These are phyloP conservation scores for Paxillus involutus DNA, from an alignment of 768 basidiomycete genomes.

Conservation along the genomic window DNA sequence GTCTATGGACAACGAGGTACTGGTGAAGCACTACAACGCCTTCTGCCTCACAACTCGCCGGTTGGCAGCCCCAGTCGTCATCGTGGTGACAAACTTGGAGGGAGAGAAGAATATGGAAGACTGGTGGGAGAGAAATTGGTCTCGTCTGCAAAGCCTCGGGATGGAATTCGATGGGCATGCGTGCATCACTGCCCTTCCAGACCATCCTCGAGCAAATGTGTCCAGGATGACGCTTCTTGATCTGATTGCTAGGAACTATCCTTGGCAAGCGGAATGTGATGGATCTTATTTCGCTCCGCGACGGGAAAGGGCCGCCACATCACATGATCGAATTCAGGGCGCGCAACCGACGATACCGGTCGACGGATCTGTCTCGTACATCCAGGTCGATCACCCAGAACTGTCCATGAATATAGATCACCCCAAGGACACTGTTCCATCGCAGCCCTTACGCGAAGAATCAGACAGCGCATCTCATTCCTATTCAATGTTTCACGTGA, in stretches of 20 bases:
- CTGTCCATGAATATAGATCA: too few relatives aligned
- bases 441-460: slow-evolving; percentile 2
- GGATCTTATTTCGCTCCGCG: too few relatives aligned
- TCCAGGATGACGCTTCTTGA: too few relatives aligned
- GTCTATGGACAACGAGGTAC: slow-evolving; percentile 29
- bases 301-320: too few relatives aligned
- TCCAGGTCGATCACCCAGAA: not conserved
- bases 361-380: not conserved
- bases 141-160: too few relatives aligned
- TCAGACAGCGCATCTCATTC: not conserved
- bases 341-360: not conserved
- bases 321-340: too few relatives aligned
- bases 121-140: slow-evolving; percentile 35
- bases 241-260: too few relatives aligned
- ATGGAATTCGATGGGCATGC: too few relatives aligned
- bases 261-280: too few relatives aligned
- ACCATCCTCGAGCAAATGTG: too few relatives aligned
- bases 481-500: slow-evolving; percentile 6
- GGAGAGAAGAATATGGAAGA: slow-evolving; percentile 21
- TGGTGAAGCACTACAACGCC: slow-evolving; percentile 30
- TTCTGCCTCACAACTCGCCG: slow-evolving; percentile 38
- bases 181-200: too few relatives aligned
- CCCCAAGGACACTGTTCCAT: not conserved
- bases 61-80: slow-evolving; percentile 34
- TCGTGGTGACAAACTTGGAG: slow-evolving; percentile 39